Evolutionary conservation across 2,329 filamentous ascomycete species (phyloP).

Genomic region (Thielaviopsis populi): DNA sequence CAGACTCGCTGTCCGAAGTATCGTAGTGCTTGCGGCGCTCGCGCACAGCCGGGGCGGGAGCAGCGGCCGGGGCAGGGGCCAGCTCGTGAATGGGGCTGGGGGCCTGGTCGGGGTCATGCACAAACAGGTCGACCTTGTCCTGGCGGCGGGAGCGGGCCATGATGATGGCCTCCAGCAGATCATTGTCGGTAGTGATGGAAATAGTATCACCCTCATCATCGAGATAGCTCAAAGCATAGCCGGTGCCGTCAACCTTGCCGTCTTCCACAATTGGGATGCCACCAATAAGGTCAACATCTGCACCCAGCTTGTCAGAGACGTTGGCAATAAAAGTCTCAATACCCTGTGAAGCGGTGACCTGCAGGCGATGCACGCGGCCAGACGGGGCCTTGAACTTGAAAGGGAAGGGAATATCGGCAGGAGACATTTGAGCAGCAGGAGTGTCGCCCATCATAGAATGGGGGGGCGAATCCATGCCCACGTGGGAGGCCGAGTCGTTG

Average conservation of each 20-base stretch:
- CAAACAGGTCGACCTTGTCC: slow-evolving; percentile 94
- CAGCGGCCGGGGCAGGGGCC: slow-evolving; percentile 33
- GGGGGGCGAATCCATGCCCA: slow-evolving; percentile 63
- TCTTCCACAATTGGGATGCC: slow-evolving; percentile 65
- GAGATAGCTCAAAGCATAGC: slow-evolving; percentile 87
- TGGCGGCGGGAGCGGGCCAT: slow-evolving; percentile 61
- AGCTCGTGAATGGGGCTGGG: slow-evolving; percentile 38
- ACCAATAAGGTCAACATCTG: slow-evolving; percentile 69
- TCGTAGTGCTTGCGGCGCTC: slow-evolving; percentile 34
- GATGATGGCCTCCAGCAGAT: slow-evolving; percentile 77
- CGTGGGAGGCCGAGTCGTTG: slow-evolving; percentile 87
- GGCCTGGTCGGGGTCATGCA: slow-evolving; percentile 85
- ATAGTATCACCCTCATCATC: slow-evolving; percentile 96
- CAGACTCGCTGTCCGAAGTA: slow-evolving; percentile 44
- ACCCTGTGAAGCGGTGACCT: slow-evolving; percentile 67
- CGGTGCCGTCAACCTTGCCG: slow-evolving; percentile 57
- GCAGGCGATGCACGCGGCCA: slow-evolving; percentile 82
- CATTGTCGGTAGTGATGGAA: slow-evolving; percentile 89
- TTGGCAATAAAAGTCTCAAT: slow-evolving; percentile 62
- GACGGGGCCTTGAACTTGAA: slow-evolving; percentile 99
- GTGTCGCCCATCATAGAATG: slow-evolving; percentile 44
- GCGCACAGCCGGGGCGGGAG: slow-evolving; percentile 30
- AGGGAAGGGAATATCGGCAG: slow-evolving; percentile 67
- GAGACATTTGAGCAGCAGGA: slow-evolving; percentile 34
- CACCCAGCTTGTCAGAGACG: slow-evolving; percentile 71